Evolutionary conservation across 2,329 filamentous ascomycete species (phyloP).

Genomic region (Trichothecium roseum): DNA sequence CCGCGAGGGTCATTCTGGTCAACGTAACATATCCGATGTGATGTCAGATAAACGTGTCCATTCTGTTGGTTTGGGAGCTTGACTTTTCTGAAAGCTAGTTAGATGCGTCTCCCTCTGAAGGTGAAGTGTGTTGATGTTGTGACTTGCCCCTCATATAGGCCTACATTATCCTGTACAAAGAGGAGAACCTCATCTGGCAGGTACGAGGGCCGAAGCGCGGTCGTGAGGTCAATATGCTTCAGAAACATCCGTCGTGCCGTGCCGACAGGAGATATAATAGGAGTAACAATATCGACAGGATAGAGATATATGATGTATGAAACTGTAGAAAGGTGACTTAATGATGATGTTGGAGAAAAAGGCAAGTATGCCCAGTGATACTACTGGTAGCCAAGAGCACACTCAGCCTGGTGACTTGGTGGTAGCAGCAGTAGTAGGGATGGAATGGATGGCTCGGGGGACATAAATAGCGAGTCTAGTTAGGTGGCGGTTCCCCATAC

Average conservation of each 20-base stretch:
- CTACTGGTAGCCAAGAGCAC: too few species aligned
- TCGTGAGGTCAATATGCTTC: slow-evolving; percentile 90
- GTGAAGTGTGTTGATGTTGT: neutral
- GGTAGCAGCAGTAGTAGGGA: too few species aligned
- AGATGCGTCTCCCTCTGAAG: neutral
- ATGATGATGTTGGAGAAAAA: too few species aligned
- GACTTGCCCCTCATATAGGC: slow-evolving; percentile 88
- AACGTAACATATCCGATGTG: slow-evolving; percentile 91
- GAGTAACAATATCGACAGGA: slow-evolving; percentile 1
- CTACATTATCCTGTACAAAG: slow-evolving; percentile 95
- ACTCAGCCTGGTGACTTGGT: too few species aligned
- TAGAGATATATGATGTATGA: slow-evolving; percentile 1
- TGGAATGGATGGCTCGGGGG: too few species aligned
- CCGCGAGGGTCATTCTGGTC: slow-evolving; percentile 78
- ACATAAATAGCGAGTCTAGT: too few species aligned
- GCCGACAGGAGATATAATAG: too few species aligned
- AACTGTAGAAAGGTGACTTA: too few species aligned
- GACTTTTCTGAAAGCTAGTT: slow-evolving; percentile 56
- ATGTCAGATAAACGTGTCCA: slow-evolving; percentile 92
- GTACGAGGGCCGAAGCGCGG: slow-evolving; percentile 85
- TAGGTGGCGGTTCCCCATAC: too few species aligned
- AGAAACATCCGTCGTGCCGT: slow-evolving; percentile 81
- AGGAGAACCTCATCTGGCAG: slow-evolving; percentile 88
- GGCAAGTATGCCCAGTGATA: too few species aligned
- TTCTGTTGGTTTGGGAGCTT: slow-evolving; percentile 92